These are phyloP conservation scores for Aspergillus persii DNA, from an alignment of 2,329 filamentous ascomycete species.

Conservation along the genomic window DNA sequence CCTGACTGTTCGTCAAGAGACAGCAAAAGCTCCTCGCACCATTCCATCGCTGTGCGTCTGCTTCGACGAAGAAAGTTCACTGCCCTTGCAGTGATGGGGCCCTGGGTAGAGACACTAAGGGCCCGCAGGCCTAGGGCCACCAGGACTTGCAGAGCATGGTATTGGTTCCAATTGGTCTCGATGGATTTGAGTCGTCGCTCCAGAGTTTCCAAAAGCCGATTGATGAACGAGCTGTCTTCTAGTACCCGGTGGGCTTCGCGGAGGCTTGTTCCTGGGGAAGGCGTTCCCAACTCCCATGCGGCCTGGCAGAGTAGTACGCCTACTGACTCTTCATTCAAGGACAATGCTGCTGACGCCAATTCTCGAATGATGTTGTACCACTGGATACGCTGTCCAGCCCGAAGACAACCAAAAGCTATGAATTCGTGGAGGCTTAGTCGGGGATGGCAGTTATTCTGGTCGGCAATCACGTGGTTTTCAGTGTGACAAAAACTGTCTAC, in stretches of 20 bases:
- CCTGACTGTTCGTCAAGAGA: neutral
- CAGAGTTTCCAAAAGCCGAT: constrained; percentile 34
- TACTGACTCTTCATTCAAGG: constrained; percentile 51
- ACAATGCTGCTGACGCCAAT: constrained; percentile 46
- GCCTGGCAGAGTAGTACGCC: constrained; percentile 49
- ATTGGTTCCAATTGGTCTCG: constrained; percentile 51
- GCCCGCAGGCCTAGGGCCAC: constrained; percentile 6
- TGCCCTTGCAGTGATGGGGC: neutral
- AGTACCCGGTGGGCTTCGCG: constrained; percentile 20
- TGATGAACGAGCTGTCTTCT: constrained; percentile 17
- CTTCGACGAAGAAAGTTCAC: constrained; percentile 1
- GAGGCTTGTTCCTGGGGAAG: constrained; percentile 1
- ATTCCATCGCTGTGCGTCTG: constrained; percentile 5
- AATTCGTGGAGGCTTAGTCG: constrained; percentile 53
- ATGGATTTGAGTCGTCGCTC: constrained; percentile 32
- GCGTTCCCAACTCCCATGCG: constrained; percentile 46
- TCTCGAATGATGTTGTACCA: constrained; percentile 56
- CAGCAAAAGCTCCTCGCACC: constrained; percentile 1
- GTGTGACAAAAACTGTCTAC: constrained; percentile 17
- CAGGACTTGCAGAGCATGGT: constrained; percentile 31
- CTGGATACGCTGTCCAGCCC: constrained; percentile 36
- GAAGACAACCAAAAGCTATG: constrained; percentile 48
- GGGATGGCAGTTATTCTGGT: constrained; percentile 27
- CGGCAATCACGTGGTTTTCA: constrained; percentile 53
- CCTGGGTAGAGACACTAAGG: constrained; percentile 7